Evolutionary conservation across 2,329 filamentous ascomycete genomes (phyloP).

Genomic region (Exophiala sideris): DNA sequence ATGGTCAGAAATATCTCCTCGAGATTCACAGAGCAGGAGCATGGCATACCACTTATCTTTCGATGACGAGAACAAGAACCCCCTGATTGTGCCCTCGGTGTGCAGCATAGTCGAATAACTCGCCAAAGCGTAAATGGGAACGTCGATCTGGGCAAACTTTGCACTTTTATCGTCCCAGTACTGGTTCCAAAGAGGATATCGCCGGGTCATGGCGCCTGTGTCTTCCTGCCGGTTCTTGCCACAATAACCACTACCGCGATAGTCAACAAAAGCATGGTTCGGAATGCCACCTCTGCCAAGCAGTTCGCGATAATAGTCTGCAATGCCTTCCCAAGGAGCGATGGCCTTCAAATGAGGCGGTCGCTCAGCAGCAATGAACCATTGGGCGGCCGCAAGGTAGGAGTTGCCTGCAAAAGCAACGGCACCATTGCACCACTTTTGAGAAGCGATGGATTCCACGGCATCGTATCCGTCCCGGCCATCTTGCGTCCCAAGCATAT

Average conservation of each 20-base stretch:
- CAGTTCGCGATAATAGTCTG: conserved; percentile 47
- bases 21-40: neutral
- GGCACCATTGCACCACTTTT: conserved; percentile 45
- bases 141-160: conserved; percentile 29
- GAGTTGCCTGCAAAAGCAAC: conserved; percentile 47
- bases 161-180: conserved; percentile 30
- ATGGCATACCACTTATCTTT: conserved; percentile 38
- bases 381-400: conserved; percentile 42
- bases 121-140: conserved; percentile 36
- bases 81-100: conserved; percentile 38
- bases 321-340: conserved; percentile 43
- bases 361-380: conserved; percentile 41
- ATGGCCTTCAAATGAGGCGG: conserved; percentile 44
- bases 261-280: conserved; percentile 13
- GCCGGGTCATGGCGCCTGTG: conserved; percentile 42
- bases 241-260: conserved; percentile 8
- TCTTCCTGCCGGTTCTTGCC: conserved; percentile 34
- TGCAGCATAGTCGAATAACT: conserved; percentile 36
- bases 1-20: conserved; percentile 9
- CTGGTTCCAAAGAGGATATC: conserved; percentile 33
- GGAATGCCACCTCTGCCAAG: conserved; percentile 42
- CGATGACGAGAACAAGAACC: conserved; percentile 37
- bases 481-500: conserved; percentile 41
- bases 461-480: conserved; percentile 47
- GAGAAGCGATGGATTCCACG: conserved; percentile 42